Percentiles rank a stretch among this genome's conserved stretches.
These are phyloP conservation scores for Nicotiana tabacum DNA, from an alignment of 257 asterid species.

Conservation along the genomic window DNA sequence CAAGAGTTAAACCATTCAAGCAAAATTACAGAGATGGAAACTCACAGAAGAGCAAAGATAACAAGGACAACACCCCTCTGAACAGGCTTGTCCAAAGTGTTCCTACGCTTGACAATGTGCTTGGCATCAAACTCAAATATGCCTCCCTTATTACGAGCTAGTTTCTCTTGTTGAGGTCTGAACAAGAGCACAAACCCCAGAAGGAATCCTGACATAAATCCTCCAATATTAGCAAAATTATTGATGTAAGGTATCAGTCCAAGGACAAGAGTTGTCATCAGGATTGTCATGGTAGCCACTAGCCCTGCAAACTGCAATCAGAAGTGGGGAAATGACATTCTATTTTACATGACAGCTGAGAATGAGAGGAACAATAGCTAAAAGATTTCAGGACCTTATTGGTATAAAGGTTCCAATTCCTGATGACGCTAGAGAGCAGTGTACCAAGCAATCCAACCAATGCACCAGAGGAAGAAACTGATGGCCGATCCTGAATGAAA, in stretches of 20 bases:
- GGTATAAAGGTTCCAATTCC: slow-evolving; percentile 63
- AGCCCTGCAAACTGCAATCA: slow-evolving; percentile 56
- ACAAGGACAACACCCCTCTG: slow-evolving; percentile 46
- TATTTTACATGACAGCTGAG: slow-evolving; percentile 8
- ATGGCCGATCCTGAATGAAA: slow-evolving; percentile 70
- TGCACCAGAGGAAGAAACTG: slow-evolving; percentile 79
- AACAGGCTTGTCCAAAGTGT: slow-evolving; percentile 55
- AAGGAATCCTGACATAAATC: slow-evolving; percentile 72
- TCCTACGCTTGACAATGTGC: slow-evolving; percentile 32
- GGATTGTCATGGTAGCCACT: slow-evolving; percentile 31
- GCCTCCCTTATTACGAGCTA: slow-evolving; percentile 45
- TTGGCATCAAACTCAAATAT: slow-evolving; percentile 59
- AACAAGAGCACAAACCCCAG: slow-evolving; percentile 56
- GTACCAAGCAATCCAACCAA: slow-evolving; percentile 84
- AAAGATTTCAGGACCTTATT: slow-evolving; percentile 43
- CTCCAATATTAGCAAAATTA: slow-evolving; percentile 80
- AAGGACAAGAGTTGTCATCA: slow-evolving; percentile 40
- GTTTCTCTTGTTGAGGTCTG: slow-evolving; percentile 50
- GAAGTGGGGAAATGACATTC: slow-evolving; percentile 6
- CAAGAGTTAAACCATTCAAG: not conserved
- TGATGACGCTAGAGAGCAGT: slow-evolving; percentile 59
- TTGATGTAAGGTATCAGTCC: slow-evolving; percentile 74
- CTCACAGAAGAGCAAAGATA: slow-evolving; percentile 63
- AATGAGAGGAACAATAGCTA: not conserved
- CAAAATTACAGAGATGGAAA: slow-evolving; percentile 9